A percentile compares a stretch with the other conserved stretches of the same genome.
Evolutionary conservation across 2,329 filamentous ascomycete genomes (phyloP).

Genomic region (Penicillium corylophilum): DNA sequence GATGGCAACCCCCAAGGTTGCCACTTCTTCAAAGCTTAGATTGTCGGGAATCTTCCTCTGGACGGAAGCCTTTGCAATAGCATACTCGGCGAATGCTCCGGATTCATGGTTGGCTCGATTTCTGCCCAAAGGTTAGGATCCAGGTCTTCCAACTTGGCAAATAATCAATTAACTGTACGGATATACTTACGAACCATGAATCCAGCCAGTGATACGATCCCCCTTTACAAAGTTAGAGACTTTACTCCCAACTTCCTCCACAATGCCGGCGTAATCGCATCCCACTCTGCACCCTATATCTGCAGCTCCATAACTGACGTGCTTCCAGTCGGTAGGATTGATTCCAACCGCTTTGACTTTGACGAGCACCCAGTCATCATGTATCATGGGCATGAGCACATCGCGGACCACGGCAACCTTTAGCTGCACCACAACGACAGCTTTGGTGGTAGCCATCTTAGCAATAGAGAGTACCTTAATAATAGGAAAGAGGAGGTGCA

Average conservation of each 20-base stretch:
- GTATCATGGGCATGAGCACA: slow-evolving; percentile 41
- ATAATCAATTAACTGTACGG: no score
- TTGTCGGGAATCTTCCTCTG: slow-evolving; percentile 49
- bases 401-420: slow-evolving; percentile 24
- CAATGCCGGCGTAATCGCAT: slow-evolving; percentile 55
- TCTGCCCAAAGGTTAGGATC: no score
- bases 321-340: slow-evolving; percentile 60
- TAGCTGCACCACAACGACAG: slow-evolving; percentile 34
- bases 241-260: slow-evolving; percentile 51
- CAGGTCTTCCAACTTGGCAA: no score
- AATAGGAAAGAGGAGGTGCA: no score
- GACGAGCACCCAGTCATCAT: slow-evolving; percentile 55
- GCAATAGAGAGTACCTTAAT: no score
- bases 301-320: slow-evolving; percentile 36
- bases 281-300: slow-evolving; percentile 45
- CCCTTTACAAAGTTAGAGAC: slow-evolving; percentile 28
- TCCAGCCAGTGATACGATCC: no score
- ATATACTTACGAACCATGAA: no score
- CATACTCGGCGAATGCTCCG: slow-evolving; percentile 55
- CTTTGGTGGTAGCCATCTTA: slow-evolving; percentile 26
- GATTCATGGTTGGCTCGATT: no score
- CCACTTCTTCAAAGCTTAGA: slow-evolving; percentile 52
- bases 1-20: slow-evolving; percentile 53
- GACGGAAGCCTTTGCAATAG: slow-evolving; percentile 52
- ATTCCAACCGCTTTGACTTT: slow-evolving; percentile 53